Base-by-base conservation (phyloP, 805 yeast species). In the Metschnikowia gruessii region DNA sequence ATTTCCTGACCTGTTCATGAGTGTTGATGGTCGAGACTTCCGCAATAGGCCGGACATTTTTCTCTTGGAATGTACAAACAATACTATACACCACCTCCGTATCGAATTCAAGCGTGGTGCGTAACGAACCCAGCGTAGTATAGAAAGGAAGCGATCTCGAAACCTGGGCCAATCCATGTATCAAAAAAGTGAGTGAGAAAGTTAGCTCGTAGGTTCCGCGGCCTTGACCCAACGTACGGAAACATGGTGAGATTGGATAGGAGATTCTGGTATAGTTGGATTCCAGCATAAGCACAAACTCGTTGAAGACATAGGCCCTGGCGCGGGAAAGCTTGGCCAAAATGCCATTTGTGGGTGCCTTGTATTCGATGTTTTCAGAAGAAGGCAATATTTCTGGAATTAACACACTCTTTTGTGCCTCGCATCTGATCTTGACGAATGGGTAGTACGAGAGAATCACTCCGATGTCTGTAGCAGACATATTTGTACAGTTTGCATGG, bases 171-270 rank as follows among this genome's bases (percentile, higher is more conserved):
- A 38, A n/a, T 13, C 42, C 38, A 12, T 17, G 22, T 13, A 35
- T 4, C 17, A 50, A 19, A 11, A 17, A 13, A 13, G 22, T 19
- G n/a, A 50, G 35, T 3, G 48, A 37, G n/a, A 52, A 32, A 31
- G 32, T 22, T 18, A 40, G 18, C 11, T 52, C 55, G 31, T 39
- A 42, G 15, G 37, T 37, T 5, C 35, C 35, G 11, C 3, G 19
- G 17, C 50, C 50, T 6, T 9, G 11, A 4, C 37, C 41, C 22
- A 33, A 31, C 6, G 51, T 42, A 17, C 46, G 43, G 17, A 42
- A 35, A 32, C 55, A 52, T 4, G 55, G 47, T 6, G 41, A 24
- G 15, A 52, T 32, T n/a, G 55, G 53, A 18, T 42, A 37, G 22
- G 36, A 21, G n/a, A 32, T 13, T 28, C 40, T 26, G 15, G 40